These are phyloP conservation scores for Daldinia decipiens DNA, from an alignment of 495 filamentous ascomycete genomes.

Conservation along the genomic window DNA sequence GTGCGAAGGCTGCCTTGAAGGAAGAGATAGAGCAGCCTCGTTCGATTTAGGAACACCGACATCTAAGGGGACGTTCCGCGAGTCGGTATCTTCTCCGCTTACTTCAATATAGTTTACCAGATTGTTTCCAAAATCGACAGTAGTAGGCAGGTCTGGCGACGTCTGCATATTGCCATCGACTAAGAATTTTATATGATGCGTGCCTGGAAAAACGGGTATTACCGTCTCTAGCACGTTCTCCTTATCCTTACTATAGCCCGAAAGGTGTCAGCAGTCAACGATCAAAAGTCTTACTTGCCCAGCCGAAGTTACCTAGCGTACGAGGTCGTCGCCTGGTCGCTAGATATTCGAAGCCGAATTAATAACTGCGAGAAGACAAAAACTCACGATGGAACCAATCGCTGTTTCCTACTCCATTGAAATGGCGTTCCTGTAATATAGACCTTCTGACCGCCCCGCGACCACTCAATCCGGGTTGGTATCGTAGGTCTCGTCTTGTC, in stretches of 20 bases:
- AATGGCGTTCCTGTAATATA: slow-evolving; percentile 98
- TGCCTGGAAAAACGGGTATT: slow-evolving; percentile 86
- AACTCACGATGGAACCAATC: slow-evolving; percentile 83
- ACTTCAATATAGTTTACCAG: slow-evolving; percentile 98
- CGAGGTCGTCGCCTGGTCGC: not conserved
- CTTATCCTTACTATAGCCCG: slow-evolving; percentile 57
- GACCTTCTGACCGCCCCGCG: slow-evolving; percentile 79
- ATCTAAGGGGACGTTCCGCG: slow-evolving; percentile 40
- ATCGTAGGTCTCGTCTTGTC: slow-evolving; percentile 72
- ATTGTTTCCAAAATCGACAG: slow-evolving; percentile 96
- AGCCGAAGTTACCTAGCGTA: slow-evolving; percentile 1
- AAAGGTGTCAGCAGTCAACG: slow-evolving; percentile 27
- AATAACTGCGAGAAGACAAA: slow-evolving; percentile 11
- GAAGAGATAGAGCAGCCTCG: slow-evolving; percentile 44
- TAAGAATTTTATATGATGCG: slow-evolving; percentile 95
- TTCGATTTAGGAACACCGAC: slow-evolving; percentile 45
- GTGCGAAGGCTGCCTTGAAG: slow-evolving; percentile 50
- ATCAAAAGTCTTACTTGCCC: not conserved
- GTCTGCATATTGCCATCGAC: slow-evolving; percentile 93
- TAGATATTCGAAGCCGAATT: slow-evolving; percentile 22
- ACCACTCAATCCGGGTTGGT: slow-evolving; percentile 86
- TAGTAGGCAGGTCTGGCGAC: slow-evolving; percentile 86
- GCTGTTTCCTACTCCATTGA: slow-evolving; percentile 92
- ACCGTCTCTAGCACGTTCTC: slow-evolving; percentile 73
- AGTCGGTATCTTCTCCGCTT: slow-evolving; percentile 73